These are phyloP conservation scores for Alternaria sp. DNA, from an alignment of 2,329 filamentous ascomycete species.

Conservation along the genomic window DNA sequence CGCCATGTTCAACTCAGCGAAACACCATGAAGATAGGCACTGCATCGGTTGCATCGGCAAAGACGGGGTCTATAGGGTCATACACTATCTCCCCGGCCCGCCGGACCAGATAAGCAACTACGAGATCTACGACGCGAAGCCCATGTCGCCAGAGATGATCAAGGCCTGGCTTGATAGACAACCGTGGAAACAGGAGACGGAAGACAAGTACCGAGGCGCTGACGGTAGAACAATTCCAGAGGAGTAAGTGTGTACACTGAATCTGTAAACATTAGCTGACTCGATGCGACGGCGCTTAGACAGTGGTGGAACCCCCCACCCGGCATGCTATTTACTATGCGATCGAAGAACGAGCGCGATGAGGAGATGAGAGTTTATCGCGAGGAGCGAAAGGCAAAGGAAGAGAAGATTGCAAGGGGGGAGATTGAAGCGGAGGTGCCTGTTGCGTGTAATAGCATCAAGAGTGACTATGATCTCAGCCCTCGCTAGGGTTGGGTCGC, in stretches of 20 bases:
- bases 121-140: constrained; percentile 5
- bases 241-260: background rate
- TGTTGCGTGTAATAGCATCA: background rate
- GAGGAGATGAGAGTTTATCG: background rate
- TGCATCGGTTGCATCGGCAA: background rate
- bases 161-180: constrained; percentile 3
- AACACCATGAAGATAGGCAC: background rate
- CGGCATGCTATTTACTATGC: background rate
- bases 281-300: background rate
- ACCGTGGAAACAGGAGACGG: constrained; percentile 1
- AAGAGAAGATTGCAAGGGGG: constrained; percentile 4
- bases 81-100: constrained; percentile 1
- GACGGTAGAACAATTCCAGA: constrained; percentile 4
- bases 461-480: constrained; percentile 7
- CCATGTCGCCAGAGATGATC: constrained; percentile 5
- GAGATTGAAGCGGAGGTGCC: background rate
- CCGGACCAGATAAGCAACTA: background rate
- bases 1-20: background rate
- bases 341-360: constrained; percentile 1
- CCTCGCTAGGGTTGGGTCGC: background rate
- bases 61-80: background rate
- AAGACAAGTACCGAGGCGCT: constrained; percentile 1
- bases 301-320: constrained; percentile 3
- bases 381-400: background rate
- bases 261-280: background rate